A percentile compares a stretch with the other conserved stretches of the same genome.
Conservation (phyloP, 768 basidiomycete species). For the Boletus tylopilopsis region DNA sequence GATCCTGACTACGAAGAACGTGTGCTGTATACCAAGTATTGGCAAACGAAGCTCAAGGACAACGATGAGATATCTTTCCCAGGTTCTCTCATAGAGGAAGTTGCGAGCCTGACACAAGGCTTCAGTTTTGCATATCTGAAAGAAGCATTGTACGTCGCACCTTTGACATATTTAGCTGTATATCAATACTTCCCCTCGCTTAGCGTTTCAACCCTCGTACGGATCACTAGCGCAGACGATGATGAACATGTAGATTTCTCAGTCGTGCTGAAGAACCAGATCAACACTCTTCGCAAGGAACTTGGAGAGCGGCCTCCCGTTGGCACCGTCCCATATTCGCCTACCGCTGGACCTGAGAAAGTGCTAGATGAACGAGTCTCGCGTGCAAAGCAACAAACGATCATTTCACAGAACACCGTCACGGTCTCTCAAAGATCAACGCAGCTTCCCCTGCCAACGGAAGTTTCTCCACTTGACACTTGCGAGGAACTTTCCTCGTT, state of each 20-base stretch:
- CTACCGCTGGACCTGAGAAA: background rate
- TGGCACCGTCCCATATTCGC: background rate
- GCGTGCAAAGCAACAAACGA: background rate
- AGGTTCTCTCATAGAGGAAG: constrained; percentile 54
- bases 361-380: background rate
- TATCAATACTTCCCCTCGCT: background rate
- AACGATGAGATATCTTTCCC: constrained; percentile 68
- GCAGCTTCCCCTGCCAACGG: background rate
- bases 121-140: constrained; percentile 91
- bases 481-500: background rate
- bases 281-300: constrained; percentile 61
- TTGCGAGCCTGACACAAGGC: constrained; percentile 55
- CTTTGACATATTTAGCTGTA: background rate
- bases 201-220: constrained; percentile 74
- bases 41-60: constrained; percentile 69
- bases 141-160: constrained; percentile 71
- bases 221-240: constrained; percentile 50
- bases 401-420: constrained; percentile 2
- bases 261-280: constrained; percentile 49
- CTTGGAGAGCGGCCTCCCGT: constrained; percentile 43
- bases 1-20: constrained; percentile 67
- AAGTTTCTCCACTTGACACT: background rate
- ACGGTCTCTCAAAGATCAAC: background rate
- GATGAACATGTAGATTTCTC: constrained; percentile 50
- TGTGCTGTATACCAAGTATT: constrained; percentile 66